Base-by-base conservation (phyloP, 192 early-diverging fungal genomes). In the Backusella circina region DNA sequence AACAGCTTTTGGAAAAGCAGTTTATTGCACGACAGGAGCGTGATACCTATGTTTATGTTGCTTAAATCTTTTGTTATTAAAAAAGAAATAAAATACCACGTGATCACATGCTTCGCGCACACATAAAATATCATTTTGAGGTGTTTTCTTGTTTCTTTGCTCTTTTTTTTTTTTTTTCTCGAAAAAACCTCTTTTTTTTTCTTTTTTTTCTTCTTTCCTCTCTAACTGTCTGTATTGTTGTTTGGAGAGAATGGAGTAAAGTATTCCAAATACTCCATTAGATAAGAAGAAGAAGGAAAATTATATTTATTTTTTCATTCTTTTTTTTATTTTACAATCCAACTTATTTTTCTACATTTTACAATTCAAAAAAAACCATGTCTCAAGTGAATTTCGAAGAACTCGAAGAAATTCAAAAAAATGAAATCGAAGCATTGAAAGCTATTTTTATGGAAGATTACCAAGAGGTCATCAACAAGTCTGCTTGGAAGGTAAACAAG, bases 1-100 rank as follows among this genome's bases (percentile, higher is more conserved):
- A 96, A 84, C 87, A 90, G 72, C 81, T 96, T 65, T 89, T 96
- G 78, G 88, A 96, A 47, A 95, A 94, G 75, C 91, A 94, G 79
- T 96, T 93, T 79, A 86, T 93, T 71, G 89, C 89, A 39, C 78
- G 92, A 28, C 87, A 89, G 13, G 79, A 86, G 65, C 71, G 81
- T 38, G 90, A 94, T 78, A 77, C 79, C 33, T 94, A 93, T 74
- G 67, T 87, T 3, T 94, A 94, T 82, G 80, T 94, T 23, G 88
- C 89, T 8, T 94, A 86, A 84, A 54, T 47, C 33, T 28, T 26
- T 57, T 51, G 13, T 51, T 54, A 21, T 54, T 10, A 41, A 47
- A 69, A 26, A 39, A 36, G 32, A 68, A 33, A 37, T 37, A 32
- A 57, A 66, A 26, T 50, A 23, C 26, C 71, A 44, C 54, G 54